These are phyloP conservation scores for Pyrenochaeta sp. DNA, from an alignment of 2,329 filamentous ascomycete species.

Conservation along the genomic window DNA sequence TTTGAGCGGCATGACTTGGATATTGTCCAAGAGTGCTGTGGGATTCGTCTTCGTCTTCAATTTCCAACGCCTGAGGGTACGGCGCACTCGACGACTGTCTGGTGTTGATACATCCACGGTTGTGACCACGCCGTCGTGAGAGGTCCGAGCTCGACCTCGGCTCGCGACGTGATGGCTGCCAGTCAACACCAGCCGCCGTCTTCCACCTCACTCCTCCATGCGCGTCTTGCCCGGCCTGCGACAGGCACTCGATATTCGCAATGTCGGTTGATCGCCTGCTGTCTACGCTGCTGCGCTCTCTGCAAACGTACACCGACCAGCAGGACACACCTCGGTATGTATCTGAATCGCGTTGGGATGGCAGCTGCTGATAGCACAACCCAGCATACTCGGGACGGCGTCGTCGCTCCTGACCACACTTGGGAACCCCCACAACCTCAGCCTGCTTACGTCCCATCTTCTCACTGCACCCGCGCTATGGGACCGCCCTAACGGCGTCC, in stretches of 20 bases:
- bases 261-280: conserved; percentile 75
- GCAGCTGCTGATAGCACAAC: conserved; percentile 26
- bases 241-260: conserved; percentile 19
- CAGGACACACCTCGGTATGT: conserved; percentile 66
- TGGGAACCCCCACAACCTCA: conserved; percentile 77
- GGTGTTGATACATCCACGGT: too few species aligned
- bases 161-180: conserved; percentile 18
- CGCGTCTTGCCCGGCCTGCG: conserved; percentile 3
- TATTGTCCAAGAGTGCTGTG: too few species aligned
- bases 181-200: conserved; percentile 24
- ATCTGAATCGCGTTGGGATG: conserved; percentile 10
- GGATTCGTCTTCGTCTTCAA: too few species aligned
- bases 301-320: conserved; percentile 65
- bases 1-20: conserved; percentile 36
- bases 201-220: conserved; percentile 6
- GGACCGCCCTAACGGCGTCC: conserved; percentile 67
- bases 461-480: conserved; percentile 76
- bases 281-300: conserved; percentile 69
- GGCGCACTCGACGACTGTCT: too few species aligned
- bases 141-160: conserved; percentile 40
- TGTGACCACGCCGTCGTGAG: too few species aligned
- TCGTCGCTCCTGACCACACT: conserved; percentile 72
- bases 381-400: conserved; percentile 67
- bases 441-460: conserved; percentile 74
- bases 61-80: too few species aligned